Evolutionary conservation across 164 flowering plant species (phyloP), one percentile per base, ranked within the genome.

Genomic region (Annona cherimola): DNA sequence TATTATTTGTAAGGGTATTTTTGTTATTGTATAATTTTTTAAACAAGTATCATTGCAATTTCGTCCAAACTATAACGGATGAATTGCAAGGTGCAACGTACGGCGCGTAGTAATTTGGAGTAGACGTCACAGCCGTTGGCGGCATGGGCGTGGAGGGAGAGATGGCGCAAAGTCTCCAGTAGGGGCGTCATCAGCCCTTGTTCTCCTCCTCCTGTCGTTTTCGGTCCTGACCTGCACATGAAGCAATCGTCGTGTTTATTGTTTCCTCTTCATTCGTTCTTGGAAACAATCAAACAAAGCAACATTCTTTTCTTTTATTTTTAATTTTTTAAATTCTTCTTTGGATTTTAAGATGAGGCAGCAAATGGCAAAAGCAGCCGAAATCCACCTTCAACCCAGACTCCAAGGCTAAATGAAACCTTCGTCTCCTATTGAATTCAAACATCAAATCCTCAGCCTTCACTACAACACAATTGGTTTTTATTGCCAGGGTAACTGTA

Each of bases 61-160:
- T 14, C 59, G 59, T 6, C 11, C 11, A 14, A 14, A 54, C 59
- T 54, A 54, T 14, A 14, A 14, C 7, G 14, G 7, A 3, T 20
- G 26, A 7, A 18, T n/a, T 4, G 12, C 40, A 6, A 46, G 16
- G 4, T 26, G 35, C 9, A 7, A 82, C 90, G 83, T 69, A 92
- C 96, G 9, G 86, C 75, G 19, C 66, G 74, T 46, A 66, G 82
- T 16, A 92, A 67, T 46, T 77, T 69, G 12, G 66, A 77, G 50
- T 71, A 74, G 19, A 86, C 75, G 77, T 89, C 88, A 45, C 59
- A 75, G 14, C 92, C 88, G 57, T 87, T 83, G 0, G 82, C 82
- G 69, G 79, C 71, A 26, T 84, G 61, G 4, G 79, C 68, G 5
- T 84, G 88, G 79, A 81, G 57, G 1, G 92, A 84, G 66, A 88